Evolutionary conservation across 352 stramenopile genomes (phyloP), one percentile per base, ranked within the genome.

Genomic region (Phytophthora fragariaefolia): DNA sequence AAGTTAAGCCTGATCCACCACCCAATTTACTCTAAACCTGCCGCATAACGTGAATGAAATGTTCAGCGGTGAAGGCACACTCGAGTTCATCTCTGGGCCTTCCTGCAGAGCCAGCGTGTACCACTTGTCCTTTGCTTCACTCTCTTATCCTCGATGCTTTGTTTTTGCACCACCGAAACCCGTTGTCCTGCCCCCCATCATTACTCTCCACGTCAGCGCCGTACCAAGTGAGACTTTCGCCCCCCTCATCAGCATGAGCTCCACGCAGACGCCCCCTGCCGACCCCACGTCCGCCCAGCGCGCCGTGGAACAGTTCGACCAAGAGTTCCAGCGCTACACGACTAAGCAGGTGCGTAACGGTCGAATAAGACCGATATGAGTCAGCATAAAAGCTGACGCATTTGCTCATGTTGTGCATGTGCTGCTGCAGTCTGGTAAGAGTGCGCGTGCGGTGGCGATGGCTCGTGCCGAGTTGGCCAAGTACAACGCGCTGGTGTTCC

Each of bases 291-390:
- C 67, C 23, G 67, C 62, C 54, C 80, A 83, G 66, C 62, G 61
- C 38, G 76, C 83, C 1, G 79, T 81, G 20, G 84, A 95, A 36
- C 85, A 95, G 70, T 96, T 93, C 63, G 88, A 96, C 67, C 76
- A 85, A 17, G 88, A 96, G 71, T 96, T 96, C 68, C 83, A 91
- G 68, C 82, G 83, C 50, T 96, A 96, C 69, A 93, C 87, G 52
- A 93, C 79, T 67, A 92, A 92, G 59, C 83, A 94, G 53, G 86
- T 93, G 40, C 32, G 65, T 45, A 10, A 26, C 13, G 2, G 9
- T 40, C 18, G 40, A 24, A 13, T 17, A 27, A 24, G 40, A 17
- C 15, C 13, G 34, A 13, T n/a, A n/a, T 42, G n/a, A 42, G 18
- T 42, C 12, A 42, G 34, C 6, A 42, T 17, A 6, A 13, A 42